These are phyloP conservation scores for Exophiala mesophila DNA, from an alignment of 2,329 filamentous ascomycete genomes.

Conservation along the genomic window DNA sequence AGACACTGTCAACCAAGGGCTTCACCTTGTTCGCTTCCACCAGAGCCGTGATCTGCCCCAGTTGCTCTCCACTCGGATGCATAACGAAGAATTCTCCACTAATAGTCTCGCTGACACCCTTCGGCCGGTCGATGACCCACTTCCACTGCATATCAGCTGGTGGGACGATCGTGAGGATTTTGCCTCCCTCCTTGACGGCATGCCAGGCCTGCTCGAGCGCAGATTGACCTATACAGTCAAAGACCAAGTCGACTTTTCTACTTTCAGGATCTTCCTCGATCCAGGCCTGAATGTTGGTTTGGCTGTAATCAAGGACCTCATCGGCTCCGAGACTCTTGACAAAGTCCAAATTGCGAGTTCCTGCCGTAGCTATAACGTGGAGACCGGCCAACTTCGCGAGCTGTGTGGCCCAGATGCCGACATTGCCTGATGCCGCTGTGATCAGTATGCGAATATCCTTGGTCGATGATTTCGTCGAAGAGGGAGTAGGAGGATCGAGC, in stretches of 20 bases:
- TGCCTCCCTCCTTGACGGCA: conserved; percentile 34
- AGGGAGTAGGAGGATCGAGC: conserved; percentile 16
- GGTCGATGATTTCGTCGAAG: neutral
- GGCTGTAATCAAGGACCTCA: conserved; percentile 40
- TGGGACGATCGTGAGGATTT: conserved; percentile 38
- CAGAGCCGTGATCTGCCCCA: conserved; percentile 33
- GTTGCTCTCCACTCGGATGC: conserved; percentile 33
- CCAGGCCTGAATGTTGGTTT: conserved; percentile 33
- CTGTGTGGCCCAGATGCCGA: conserved; percentile 44
- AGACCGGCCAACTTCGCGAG: conserved; percentile 36
- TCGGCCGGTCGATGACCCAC: conserved; percentile 23
- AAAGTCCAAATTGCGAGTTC: conserved; percentile 35
- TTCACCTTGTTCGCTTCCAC: conserved; percentile 36
- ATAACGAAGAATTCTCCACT: conserved; percentile 42
- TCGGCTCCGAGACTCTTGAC: conserved; percentile 39
- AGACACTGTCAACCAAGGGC: conserved; percentile 40
- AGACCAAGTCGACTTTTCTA: conserved; percentile 39
- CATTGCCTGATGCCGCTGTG: conserved; percentile 42
- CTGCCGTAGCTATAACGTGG: conserved; percentile 39
- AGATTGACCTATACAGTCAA: conserved; percentile 43
- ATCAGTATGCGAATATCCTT: conserved; percentile 40
- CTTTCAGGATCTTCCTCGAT: conserved; percentile 24
- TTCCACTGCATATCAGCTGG: conserved; percentile 33
- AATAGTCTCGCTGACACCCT: conserved; percentile 27
- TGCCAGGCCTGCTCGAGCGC: conserved; percentile 42